phyloP scores from a whole-genome alignment of 306 rosid genomes.

The peach (Prunus persica) region DNA sequence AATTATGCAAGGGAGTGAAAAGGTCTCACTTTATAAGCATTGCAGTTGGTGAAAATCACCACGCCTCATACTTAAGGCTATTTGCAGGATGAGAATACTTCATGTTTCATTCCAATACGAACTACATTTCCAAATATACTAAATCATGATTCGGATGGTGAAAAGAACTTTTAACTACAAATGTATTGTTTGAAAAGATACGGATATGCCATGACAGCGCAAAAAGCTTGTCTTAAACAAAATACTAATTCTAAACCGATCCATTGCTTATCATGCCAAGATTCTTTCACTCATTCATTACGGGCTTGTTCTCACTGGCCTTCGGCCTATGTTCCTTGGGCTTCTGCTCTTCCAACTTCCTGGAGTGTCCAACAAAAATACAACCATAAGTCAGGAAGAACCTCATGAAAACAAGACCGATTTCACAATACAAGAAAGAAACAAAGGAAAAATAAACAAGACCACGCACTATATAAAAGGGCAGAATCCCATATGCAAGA shows the following conservation, averaged over 20 bases:
- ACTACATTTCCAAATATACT: no score
- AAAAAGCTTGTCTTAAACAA: no score
- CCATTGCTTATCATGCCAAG: background rate
- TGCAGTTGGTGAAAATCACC: no score
- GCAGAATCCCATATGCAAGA: background rate
- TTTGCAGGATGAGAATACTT: no score
- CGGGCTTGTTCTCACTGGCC: constrained; percentile 91
- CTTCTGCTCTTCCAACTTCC: constrained; percentile 93
- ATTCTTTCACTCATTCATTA: constrained; percentile 77
- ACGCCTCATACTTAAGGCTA: no score
- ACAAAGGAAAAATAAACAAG: background rate
- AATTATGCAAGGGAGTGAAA: no score
- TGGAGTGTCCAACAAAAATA: constrained; percentile 23
- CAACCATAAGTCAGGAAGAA: constrained; percentile 10
- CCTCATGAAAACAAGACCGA: constrained; percentile 1
- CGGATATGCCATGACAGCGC: no score
- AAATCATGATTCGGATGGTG: no score
- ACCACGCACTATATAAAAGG: background rate
- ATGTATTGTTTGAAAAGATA: no score
- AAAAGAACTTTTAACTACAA: no score
- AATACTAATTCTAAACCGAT: background rate
- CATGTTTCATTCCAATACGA: no score
- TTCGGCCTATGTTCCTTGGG: constrained; percentile 83
- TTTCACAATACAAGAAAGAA: background rate
- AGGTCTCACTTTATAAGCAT: no score